phyloP scores from a whole-genome alignment of 805 yeast genomes.

The Kodamaea kaohsiungensis region DNA sequence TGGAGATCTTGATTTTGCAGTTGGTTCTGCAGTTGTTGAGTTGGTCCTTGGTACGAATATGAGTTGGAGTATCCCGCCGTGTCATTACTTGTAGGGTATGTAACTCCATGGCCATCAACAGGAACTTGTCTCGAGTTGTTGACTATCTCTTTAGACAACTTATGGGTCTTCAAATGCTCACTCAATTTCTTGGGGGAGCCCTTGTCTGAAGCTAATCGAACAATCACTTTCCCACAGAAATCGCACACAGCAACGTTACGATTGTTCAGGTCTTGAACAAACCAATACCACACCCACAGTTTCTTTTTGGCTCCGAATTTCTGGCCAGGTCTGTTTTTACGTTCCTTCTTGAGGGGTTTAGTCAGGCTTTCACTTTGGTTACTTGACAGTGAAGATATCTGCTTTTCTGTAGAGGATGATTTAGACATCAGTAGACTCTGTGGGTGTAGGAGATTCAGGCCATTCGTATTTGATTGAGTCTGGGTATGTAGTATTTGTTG shows the following conservation, averaged over 20 bases:
- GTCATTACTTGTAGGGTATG: conserved; percentile 34
- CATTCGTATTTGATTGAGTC: neutral
- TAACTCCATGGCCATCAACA: conserved; percentile 38
- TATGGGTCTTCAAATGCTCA: conserved; percentile 58
- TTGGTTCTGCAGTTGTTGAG: neutral
- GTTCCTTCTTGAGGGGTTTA: conserved; percentile 23
- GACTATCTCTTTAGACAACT: conserved; percentile 40
- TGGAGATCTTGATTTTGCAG: conserved; percentile 1
- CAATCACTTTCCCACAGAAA: conserved; percentile 50
- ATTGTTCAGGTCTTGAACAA: conserved; percentile 49
- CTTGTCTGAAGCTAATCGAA: conserved; percentile 51
- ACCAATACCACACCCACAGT: conserved; percentile 68
- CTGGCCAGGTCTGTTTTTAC: conserved; percentile 52
- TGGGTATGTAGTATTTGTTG: neutral
- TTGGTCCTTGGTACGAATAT: conserved; percentile 9
- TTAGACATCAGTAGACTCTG: neutral
- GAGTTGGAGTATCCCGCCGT: conserved; percentile 18
- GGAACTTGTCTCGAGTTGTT: conserved; percentile 43
- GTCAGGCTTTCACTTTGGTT: neutral
- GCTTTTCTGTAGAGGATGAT: neutral
- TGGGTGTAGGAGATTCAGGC: neutral
- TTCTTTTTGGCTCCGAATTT: conserved; percentile 61
- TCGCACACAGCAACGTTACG: conserved; percentile 56
- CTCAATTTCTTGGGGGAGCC: conserved; percentile 61
- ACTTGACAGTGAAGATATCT: neutral